These are phyloP conservation scores for Mycogone perniciosa DNA, from an alignment of 2,329 filamentous ascomycete genomes.

Conservation along the genomic window DNA sequence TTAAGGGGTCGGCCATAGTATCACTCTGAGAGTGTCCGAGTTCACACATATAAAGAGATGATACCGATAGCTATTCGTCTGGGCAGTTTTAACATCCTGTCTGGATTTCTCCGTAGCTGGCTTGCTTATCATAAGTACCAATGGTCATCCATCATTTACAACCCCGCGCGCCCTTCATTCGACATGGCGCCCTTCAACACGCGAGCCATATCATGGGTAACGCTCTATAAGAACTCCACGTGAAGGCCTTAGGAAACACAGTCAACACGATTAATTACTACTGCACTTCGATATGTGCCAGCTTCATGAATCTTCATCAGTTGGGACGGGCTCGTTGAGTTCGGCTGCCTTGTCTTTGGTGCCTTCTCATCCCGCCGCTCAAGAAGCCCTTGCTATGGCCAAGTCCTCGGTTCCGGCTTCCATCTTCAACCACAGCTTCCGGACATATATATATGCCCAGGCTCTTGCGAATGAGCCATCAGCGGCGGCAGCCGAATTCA, in stretches of 20 bases:
- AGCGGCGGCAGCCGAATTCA: neutral
- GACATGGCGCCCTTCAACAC: no score
- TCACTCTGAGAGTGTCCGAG: no score
- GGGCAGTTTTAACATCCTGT: no score
- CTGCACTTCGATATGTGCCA: conserved; percentile 2
- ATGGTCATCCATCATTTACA: no score
- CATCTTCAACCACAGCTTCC: conserved; percentile 8
- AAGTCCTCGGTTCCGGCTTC: conserved; percentile 4
- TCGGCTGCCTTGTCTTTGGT: conserved; percentile 5
- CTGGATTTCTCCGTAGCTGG: no score
- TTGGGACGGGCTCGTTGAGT: neutral
- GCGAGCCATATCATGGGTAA: no score
- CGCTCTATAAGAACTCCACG: no score
- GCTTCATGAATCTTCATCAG: neutral
- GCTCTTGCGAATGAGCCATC: neutral
- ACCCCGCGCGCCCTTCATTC: no score
- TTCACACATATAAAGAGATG: no score
- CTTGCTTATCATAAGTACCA: no score
- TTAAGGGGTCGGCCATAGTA: no score
- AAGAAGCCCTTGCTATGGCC: conserved; percentile 4
- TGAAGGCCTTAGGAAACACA: neutral
- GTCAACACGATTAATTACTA: neutral
- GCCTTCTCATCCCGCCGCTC: conserved; percentile 6
- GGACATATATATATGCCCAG: conserved; percentile 9
- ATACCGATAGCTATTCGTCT: no score